These are phyloP conservation scores for Tylopilus sp. DNA, from an alignment of 768 basidiomycete species.

Conservation along the genomic window DNA sequence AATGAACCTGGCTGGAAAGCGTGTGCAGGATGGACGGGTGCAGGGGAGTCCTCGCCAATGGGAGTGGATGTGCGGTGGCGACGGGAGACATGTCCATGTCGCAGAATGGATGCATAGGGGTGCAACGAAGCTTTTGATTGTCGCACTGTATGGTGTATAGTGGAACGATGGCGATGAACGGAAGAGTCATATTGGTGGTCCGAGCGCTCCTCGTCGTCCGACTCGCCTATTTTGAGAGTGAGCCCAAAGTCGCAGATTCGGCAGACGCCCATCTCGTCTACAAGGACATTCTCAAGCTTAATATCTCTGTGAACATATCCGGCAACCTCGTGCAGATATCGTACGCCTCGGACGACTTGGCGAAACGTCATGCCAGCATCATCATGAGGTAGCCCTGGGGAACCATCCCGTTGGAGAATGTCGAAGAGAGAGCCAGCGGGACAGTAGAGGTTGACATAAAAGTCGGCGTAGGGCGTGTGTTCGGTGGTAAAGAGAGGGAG, in stretches of 20 bases:
- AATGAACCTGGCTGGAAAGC: slow-evolving; percentile 77
- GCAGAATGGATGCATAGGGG: slow-evolving; percentile 18
- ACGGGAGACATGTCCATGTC: slow-evolving; percentile 34
- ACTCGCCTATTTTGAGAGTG: slow-evolving; percentile 59
- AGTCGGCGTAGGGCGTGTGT: slow-evolving; percentile 62
- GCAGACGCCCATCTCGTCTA: slow-evolving; percentile 86
- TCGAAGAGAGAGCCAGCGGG: slow-evolving; percentile 84
- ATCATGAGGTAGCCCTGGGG: slow-evolving; percentile 67
- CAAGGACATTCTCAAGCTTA: slow-evolving; percentile 95
- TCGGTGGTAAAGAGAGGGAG: slow-evolving; percentile 73
- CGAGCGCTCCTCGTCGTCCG: slow-evolving; percentile 33
- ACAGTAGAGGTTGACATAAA: slow-evolving; percentile 80
- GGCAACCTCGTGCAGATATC: slow-evolving; percentile 77
- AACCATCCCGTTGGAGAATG: slow-evolving; percentile 69
- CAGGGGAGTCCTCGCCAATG: slow-evolving; percentile 27
- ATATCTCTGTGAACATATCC: slow-evolving; percentile 88
- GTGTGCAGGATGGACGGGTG: slow-evolving; percentile 32
- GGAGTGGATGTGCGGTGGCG: slow-evolving; percentile 51
- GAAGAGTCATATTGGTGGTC: slow-evolving; percentile 7
- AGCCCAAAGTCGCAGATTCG: slow-evolving; percentile 85
- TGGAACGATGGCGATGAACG: slow-evolving; percentile 25
- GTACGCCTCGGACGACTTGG: slow-evolving; percentile 78
- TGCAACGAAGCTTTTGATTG: slow-evolving; percentile 20
- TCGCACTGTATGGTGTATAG: slow-evolving; percentile 26
- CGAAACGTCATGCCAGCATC: slow-evolving; percentile 83